Percentiles rank a stretch among this genome's conserved stretches.
These are phyloP conservation scores for Pachysolen tannophilus DNA, from an alignment of 805 yeast species.

Conservation along the genomic window DNA sequence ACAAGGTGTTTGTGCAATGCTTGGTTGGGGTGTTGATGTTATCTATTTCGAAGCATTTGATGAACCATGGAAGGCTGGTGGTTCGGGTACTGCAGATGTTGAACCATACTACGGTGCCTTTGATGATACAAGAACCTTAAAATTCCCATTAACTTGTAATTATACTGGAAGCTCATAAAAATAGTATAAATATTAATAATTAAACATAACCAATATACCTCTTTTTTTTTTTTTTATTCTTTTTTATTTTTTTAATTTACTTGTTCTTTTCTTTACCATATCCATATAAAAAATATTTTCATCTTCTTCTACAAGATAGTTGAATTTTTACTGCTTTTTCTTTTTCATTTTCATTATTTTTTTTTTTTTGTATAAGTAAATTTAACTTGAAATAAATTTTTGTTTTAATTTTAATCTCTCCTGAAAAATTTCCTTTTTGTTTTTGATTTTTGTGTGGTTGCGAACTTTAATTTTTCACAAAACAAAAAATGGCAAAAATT, in stretches of 20 bases:
- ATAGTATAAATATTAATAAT: not conserved
- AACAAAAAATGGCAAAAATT: too few relatives aligned
- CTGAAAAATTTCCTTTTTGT: too few relatives aligned
- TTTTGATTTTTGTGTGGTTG: too few relatives aligned
- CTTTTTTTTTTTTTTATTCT: not conserved
- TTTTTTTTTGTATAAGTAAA: too few relatives aligned
- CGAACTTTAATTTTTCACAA: too few relatives aligned
- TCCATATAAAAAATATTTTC: too few relatives aligned
- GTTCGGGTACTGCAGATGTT: slow-evolving; percentile 78
- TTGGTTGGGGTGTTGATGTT: slow-evolving; percentile 94
- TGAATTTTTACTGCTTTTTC: too few relatives aligned
- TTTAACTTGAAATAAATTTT: too few relatives aligned
- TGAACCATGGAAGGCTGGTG: slow-evolving; percentile 92
- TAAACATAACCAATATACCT: not conserved
- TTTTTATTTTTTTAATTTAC: not conserved
- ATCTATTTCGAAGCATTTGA: slow-evolving; percentile 92
- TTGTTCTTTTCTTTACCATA: not conserved
- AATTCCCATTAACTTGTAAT: slow-evolving; percentile 41
- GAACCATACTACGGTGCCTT: slow-evolving; percentile 96
- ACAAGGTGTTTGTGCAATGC: slow-evolving; percentile 83
- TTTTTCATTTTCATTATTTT: too few relatives aligned
- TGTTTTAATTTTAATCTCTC: too few relatives aligned
- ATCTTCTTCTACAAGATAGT: too few relatives aligned
- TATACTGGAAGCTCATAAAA: slow-evolving; percentile 26
- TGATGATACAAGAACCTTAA: slow-evolving; percentile 38